A percentile compares a stretch with the other conserved stretches of the same genome.
phyloP scores from a whole-genome alignment of 179 eudicot species.

The Heliamphora pulchella region DNA sequence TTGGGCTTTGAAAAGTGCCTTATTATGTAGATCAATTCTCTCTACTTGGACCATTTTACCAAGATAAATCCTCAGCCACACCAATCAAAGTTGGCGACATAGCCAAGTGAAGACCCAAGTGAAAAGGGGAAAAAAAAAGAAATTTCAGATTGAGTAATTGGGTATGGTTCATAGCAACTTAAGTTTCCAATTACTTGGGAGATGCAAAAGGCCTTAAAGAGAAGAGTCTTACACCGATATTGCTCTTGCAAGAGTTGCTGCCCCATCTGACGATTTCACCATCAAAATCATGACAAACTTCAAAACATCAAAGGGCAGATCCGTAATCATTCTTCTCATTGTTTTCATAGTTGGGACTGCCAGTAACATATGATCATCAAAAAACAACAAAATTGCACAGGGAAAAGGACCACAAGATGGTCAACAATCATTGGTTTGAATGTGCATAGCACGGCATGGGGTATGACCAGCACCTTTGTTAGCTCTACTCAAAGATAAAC shows the following conservation, averaged over 20 bases:
- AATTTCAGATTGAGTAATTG: background rate
- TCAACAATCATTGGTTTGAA: background rate
- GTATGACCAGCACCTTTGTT: too few relatives aligned
- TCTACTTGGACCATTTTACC: too few relatives aligned
- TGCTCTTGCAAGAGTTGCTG: constrained; percentile 9
- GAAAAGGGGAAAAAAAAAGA: background rate
- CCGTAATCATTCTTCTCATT: background rate
- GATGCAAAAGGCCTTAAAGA: background rate
- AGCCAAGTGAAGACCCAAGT: background rate
- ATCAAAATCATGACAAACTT: constrained; percentile 10
- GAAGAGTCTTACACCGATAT: constrained; percentile 10
- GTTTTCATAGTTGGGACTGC: background rate
- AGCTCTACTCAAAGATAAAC: too few relatives aligned
- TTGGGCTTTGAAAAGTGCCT: background rate
- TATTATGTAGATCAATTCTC: background rate
- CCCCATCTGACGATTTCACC: background rate
- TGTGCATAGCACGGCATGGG: too few relatives aligned
- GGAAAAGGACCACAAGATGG: background rate
- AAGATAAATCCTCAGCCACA: background rate
- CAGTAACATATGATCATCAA: background rate
- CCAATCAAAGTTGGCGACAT: background rate
- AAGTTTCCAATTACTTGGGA: background rate
- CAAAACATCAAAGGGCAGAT: constrained; percentile 2
- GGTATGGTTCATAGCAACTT: background rate
- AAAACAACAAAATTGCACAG: background rate